Evolutionary conservation across 768 basidiomycete species (phyloP), one percentile per base, ranked within the genome.

Genomic region (Amanita exitialis): DNA sequence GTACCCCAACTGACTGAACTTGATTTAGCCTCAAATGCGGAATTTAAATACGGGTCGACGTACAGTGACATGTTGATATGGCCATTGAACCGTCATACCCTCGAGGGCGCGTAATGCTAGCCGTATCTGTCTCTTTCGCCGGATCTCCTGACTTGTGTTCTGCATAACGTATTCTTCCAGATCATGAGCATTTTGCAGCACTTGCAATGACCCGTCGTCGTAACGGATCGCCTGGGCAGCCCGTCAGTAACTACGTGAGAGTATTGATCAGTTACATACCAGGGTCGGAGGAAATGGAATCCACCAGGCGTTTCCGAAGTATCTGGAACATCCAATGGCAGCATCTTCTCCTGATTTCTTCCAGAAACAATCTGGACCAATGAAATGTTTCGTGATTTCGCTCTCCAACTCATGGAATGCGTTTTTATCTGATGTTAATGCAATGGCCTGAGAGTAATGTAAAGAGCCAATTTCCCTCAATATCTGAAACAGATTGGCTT

Each of bases 251-350:
- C 36, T 6, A 32, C 18, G 32, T 3, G 9, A 15, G 18, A 34
- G 49, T 35, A 45, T 52, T 34, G 27, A 20, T 12, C 15, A 27
- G 37, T 53, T 16, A 70, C 72, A 48, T 56, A 81, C 82, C 49
- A 86, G 66, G 0, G 82, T 78, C 0, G 86, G 83, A 0, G 87
- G 87, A 58, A 90, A 90, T 3, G 86, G 85, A 25, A 87, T 74
- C 76, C 83, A 82, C 82, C 85, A 88, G 7, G 84, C 78, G 54
- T 86, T 83, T 7, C 87, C 87, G 60, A 88, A 90, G 60, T 68
- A 78, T 38, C 70, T 74, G 3, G 67, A 69, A 49, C 75, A 70
- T 0, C 69, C 66, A 0, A 67, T 63, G 3, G 58, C 56, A 3
- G 59, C 44, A 3, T 55, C 52, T 3, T 62, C 59, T 2, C 58